Percentiles rank a stretch among this genome's conserved stretches.
phyloP scores from a whole-genome alignment of 176 grass and related monocot genomes.

The Poa pratensis region DNA sequence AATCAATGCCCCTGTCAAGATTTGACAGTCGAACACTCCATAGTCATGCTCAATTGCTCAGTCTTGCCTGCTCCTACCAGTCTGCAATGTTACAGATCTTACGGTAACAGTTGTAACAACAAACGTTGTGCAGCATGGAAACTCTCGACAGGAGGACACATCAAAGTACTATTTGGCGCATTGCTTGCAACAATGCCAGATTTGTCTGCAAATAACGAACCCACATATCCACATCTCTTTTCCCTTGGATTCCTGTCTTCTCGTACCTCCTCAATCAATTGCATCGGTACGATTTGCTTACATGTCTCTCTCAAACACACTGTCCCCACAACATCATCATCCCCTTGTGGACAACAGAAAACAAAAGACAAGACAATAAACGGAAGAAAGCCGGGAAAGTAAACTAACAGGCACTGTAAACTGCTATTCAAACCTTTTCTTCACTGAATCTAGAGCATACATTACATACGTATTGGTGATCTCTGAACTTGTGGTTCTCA shows the following conservation, averaged over 20 bases:
- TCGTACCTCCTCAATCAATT: constrained; percentile 1
- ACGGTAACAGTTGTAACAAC: not conserved
- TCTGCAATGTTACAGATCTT: not conserved
- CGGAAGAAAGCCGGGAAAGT: too few relatives aligned
- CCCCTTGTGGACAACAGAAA: not conserved
- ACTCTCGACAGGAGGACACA: constrained; percentile 14
- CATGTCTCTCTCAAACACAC: not conserved
- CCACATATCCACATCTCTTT: constrained; percentile 13
- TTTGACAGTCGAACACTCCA: not conserved
- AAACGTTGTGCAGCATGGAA: too few relatives aligned
- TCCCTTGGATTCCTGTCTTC: constrained; percentile 38
- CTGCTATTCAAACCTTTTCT: not conserved
- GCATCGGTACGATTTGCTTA: not conserved
- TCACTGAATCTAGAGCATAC: too few relatives aligned
- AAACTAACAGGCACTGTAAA: not conserved
- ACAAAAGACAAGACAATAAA: too few relatives aligned
- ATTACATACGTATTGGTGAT: too few relatives aligned
- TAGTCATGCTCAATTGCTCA: not conserved
- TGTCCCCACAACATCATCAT: not conserved
- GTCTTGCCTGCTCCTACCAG: not conserved
- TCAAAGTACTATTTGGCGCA: not conserved
- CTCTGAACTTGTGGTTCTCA: not conserved
- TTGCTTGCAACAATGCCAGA: not conserved
- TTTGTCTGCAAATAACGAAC: constrained; percentile 15
- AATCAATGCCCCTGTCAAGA: not conserved